These are phyloP conservation scores for Postia placenta DNA, from an alignment of 768 basidiomycete species.

Conservation along the genomic window DNA sequence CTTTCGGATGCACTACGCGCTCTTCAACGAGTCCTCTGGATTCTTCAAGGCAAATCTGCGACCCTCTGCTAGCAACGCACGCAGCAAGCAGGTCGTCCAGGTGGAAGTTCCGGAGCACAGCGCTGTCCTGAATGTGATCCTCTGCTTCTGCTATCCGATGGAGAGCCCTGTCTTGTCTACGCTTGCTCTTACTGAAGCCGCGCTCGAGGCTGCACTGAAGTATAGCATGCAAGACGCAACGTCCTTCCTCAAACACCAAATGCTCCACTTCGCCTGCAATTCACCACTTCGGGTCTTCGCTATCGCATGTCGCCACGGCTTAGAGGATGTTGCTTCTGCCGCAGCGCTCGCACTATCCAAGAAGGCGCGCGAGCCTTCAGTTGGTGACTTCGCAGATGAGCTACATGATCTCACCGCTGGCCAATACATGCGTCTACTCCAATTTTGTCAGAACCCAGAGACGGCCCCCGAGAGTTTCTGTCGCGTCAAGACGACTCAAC, in stretches of 20 bases:
- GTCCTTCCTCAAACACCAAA: conserved; percentile 1
- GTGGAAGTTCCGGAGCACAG: conserved; percentile 14
- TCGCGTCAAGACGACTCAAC: not conserved
- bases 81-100: not conserved
- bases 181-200: conserved; percentile 4
- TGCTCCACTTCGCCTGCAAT: not conserved
- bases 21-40: conserved; percentile 28
- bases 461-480: not conserved
- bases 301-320: conserved; percentile 11
- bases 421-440: conserved; percentile 13
- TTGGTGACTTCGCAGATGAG: no score
- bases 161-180: conserved; percentile 3
- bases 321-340: conserved; percentile 3
- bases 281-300: conserved; percentile 5
- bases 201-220: conserved; percentile 18
- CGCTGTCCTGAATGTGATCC: conserved; percentile 11
- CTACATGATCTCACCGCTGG: conserved; percentile 10
- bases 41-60: conserved; percentile 35
- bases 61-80: conserved; percentile 40
- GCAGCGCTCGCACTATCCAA: conserved; percentile 8
- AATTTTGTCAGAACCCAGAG: not conserved
- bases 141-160: conserved; percentile 19
- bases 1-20: conserved; percentile 29
- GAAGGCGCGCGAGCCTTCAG: no score
- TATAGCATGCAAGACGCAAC: conserved; percentile 16